Evolutionary conservation across 768 basidiomycete genomes (phyloP).

Genomic region (Tulasnella sp.): DNA sequence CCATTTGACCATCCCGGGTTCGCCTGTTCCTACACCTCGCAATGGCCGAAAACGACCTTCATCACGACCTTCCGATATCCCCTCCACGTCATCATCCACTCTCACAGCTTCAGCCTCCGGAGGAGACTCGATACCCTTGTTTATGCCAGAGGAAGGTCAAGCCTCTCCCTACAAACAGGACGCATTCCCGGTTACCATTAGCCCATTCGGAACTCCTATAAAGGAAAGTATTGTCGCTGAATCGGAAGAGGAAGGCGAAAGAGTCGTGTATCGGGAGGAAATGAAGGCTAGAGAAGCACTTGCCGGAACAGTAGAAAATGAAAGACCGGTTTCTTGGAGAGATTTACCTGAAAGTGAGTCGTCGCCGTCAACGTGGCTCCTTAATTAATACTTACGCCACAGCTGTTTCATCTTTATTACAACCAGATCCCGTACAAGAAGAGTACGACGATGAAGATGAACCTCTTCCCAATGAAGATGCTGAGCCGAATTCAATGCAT

Average conservation of each 20-base stretch:
- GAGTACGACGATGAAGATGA: slow-evolving; percentile 42
- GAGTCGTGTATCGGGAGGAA: slow-evolving; percentile 41
- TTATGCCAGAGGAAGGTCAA: slow-evolving; percentile 30
- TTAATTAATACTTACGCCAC: not conserved
- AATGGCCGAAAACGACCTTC: not conserved
- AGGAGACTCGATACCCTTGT: slow-evolving; percentile 37
- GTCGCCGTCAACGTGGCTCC: not conserved
- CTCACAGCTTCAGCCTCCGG: slow-evolving; percentile 21
- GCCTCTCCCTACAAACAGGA: slow-evolving; percentile 43
- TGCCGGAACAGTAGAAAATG: too few species aligned
- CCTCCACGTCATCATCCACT: slow-evolving; percentile 38
- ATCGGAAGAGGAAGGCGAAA: slow-evolving; percentile 52
- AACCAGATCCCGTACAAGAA: slow-evolving; percentile 27
- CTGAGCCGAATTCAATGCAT: slow-evolving; percentile 1
- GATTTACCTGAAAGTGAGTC: slow-evolving; percentile 51
- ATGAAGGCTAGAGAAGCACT: slow-evolving; percentile 27
- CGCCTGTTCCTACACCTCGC: not conserved
- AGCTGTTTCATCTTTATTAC: slow-evolving; percentile 19
- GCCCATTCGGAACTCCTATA: slow-evolving; percentile 54
- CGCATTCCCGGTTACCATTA: slow-evolving; percentile 38
- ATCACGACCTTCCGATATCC: slow-evolving; percentile 38
- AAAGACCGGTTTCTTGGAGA: slow-evolving; percentile 38
- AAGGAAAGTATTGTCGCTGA: slow-evolving; percentile 11
- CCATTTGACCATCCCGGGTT: not conserved
- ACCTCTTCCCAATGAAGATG: slow-evolving; percentile 29